These are phyloP conservation scores for Alternaria triticina DNA, from an alignment of 2,329 filamentous ascomycete species.

Conservation along the genomic window DNA sequence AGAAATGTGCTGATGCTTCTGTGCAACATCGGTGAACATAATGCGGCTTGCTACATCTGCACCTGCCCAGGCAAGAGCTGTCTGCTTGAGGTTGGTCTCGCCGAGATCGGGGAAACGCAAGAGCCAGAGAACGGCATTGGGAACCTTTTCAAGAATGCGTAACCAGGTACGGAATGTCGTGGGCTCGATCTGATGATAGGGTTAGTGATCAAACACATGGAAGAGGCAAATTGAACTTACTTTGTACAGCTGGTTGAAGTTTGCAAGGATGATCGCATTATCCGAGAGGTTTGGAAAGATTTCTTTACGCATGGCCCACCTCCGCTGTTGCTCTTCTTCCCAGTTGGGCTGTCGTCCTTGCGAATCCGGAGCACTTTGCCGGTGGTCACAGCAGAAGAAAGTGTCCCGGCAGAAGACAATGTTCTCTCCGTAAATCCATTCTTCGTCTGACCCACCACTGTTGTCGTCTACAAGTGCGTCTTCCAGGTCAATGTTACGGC, in stretches of 20 bases:
- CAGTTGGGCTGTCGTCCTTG: conserved; percentile 71
- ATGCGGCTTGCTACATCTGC: conserved; percentile 84
- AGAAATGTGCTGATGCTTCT: conserved; percentile 92
- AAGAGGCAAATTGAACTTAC: conserved; percentile 56
- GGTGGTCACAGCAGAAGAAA: conserved; percentile 98
- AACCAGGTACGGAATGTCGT: conserved; percentile 96
- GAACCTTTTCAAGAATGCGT: conserved; percentile 82
- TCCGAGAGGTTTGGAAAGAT: conserved; percentile 84
- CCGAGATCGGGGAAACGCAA: conserved; percentile 95
- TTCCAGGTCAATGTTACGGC: conserved; percentile 74
- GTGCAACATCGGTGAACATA: conserved; percentile 94
- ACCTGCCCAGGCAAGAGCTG: conserved; percentile 83
- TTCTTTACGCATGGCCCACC: conserved; percentile 93
- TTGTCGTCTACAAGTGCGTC: conserved; percentile 70
- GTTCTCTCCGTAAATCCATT: conserved; percentile 97
- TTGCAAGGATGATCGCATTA: conserved; percentile 88
- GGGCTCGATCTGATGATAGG: conserved; percentile 79
- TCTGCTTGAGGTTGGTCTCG: conserved; percentile 81
- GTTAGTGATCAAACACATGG: conserved; percentile 17
- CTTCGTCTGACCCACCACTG: conserved; percentile 70
- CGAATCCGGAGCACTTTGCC: conserved; percentile 81
- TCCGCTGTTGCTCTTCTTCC: conserved; percentile 79
- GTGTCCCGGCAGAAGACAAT: conserved; percentile 93
- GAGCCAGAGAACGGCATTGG: conserved; percentile 91
- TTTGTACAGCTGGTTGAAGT: conserved; percentile 99